These are phyloP conservation scores for Xanthoparmelia taractica DNA, from an alignment of 495 filamentous ascomycete genomes.

Conservation along the genomic window DNA sequence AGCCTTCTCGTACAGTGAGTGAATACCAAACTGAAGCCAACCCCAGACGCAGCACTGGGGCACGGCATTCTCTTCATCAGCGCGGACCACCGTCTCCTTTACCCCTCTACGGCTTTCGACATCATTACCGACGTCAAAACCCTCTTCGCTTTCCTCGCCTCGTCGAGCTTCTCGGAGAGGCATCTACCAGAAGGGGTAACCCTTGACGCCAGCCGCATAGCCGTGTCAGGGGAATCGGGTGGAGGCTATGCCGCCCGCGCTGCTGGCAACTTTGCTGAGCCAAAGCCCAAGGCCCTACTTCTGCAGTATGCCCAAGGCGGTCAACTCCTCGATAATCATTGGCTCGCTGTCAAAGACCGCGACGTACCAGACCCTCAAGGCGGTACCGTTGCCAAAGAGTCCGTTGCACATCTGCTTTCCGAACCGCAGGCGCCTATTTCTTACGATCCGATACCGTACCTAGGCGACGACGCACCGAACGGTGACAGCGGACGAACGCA, in stretches of 20 bases:
- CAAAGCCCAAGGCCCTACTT: constrained; percentile 31
- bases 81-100: constrained; percentile 31
- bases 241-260: constrained; percentile 34
- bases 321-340: constrained; percentile 30
- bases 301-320: constrained; percentile 32
- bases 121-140: constrained; percentile 29
- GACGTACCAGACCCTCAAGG: constrained; percentile 23
- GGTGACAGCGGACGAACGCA: constrained; percentile 21
- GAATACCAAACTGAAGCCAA: not conserved
- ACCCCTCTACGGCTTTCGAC: constrained; percentile 27
- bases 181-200: constrained; percentile 20
- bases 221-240: constrained; percentile 35
- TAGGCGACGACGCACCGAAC: constrained; percentile 16
- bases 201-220: constrained; percentile 28
- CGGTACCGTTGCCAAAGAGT: constrained; percentile 15
- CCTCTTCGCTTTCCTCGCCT: constrained; percentile 26
- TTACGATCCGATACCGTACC: constrained; percentile 17
- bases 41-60: constrained; percentile 26
- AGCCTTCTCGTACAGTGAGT: not conserved
- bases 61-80: constrained; percentile 29
- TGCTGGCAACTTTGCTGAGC: constrained; percentile 33
- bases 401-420: constrained; percentile 17
- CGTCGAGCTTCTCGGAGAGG: constrained; percentile 10
- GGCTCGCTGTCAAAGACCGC: constrained; percentile 18
- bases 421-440: constrained; percentile 21